Evolutionary conservation across 2,329 filamentous ascomycete genomes (phyloP).

Genomic region (Polychaeton citri): DNA sequence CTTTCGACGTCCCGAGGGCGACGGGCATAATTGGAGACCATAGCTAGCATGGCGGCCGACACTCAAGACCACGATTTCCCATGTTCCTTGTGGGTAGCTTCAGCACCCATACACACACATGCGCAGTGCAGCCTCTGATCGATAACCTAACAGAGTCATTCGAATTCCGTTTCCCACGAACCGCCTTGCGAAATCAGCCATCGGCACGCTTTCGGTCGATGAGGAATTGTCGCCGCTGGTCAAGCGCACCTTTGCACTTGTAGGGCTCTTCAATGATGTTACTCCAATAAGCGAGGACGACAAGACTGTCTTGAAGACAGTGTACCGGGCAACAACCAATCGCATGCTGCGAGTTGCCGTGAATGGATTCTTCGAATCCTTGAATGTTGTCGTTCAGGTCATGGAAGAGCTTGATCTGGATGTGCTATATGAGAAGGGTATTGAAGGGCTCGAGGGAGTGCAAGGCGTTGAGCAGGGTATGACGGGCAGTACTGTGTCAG

Average conservation of each 20-base stretch:
- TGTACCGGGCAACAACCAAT: conserved; percentile 82
- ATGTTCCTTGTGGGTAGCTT: conserved; percentile 11
- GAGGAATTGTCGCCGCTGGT: conserved; percentile 80
- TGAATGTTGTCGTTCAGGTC: conserved; percentile 71
- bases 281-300: conserved; percentile 17
- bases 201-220: conserved; percentile 69
- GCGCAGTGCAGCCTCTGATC: too few relatives aligned
- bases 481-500: conserved; percentile 12
- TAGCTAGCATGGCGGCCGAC: neutral
- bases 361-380: conserved; percentile 88
- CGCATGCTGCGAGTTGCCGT: conserved; percentile 93
- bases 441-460: conserved; percentile 26
- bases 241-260: conserved; percentile 52
- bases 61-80: conserved; percentile 8
- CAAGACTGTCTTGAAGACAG: conserved; percentile 50
- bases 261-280: conserved; percentile 8
- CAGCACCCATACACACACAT: too few relatives aligned
- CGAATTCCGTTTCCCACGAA: conserved; percentile 69
- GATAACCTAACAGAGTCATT: conserved; percentile 55
- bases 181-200: conserved; percentile 63
- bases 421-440: conserved; percentile 44
- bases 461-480: conserved; percentile 25
- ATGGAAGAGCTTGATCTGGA: conserved; percentile 87
- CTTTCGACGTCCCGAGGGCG: too few relatives aligned
- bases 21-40: too few relatives aligned